Evolutionary conservation across 768 basidiomycete genomes (phyloP).

Genomic region (Mycena latifolia): DNA sequence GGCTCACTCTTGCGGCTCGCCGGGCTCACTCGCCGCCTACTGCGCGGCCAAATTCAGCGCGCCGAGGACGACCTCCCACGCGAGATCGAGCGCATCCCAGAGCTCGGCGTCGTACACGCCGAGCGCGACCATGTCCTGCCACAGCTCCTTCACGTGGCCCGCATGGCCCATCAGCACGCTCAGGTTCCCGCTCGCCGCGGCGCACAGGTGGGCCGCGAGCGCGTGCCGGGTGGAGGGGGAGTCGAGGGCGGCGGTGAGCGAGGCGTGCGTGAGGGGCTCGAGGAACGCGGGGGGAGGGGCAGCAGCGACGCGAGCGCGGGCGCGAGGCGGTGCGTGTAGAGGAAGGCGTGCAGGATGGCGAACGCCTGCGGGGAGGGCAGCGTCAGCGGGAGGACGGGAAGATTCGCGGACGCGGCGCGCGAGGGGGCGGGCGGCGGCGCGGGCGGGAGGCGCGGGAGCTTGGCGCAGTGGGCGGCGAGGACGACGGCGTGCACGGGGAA

Average conservation of each 20-base stretch:
- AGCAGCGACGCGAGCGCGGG: no score
- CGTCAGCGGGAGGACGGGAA: no score
- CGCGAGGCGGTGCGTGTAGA: no score
- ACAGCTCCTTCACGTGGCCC: constrained; percentile 31
- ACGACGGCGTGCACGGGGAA: constrained; percentile 80
- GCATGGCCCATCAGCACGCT: constrained; percentile 48
- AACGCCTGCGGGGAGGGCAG: no score
- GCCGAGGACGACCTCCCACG: constrained; percentile 65
- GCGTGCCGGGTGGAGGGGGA: constrained; percentile 47
- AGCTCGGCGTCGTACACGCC: constrained; percentile 46
- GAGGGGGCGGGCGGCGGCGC: constrained; percentile 42
- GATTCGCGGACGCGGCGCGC: no score
- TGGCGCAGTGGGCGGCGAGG: constrained; percentile 76
- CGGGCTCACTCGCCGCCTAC: background rate
- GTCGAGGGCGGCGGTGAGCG: no score
- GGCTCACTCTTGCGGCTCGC: no score
- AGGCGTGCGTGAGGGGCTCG: no score
- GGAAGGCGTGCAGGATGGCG: no score
- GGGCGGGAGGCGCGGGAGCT: constrained; percentile 67
- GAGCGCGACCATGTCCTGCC: background rate
- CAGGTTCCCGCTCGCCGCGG: constrained; percentile 39
- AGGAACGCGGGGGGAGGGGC: no score
- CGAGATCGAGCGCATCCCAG: constrained; percentile 65
- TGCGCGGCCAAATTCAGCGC: constrained; percentile 55
- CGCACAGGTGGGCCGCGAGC: constrained; percentile 46